Conservation (phyloP, 2,329 filamentous ascomycete genomes). For the Fusarium phyllophilum region DNA sequence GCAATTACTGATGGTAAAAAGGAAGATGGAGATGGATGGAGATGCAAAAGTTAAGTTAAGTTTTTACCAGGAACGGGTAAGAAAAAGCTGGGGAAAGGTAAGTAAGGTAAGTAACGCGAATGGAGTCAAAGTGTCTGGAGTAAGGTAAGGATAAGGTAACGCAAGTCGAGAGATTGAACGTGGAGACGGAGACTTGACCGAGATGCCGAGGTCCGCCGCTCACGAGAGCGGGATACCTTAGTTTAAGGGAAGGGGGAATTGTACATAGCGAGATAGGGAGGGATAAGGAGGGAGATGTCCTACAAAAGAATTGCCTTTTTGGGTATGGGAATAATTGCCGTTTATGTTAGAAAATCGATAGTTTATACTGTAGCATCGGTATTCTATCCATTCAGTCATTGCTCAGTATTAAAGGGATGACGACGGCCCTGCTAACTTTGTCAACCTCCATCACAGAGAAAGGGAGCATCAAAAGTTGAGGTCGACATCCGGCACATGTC, state of each 20-base stretch:
- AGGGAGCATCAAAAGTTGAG: background rate
- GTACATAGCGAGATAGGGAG: background rate
- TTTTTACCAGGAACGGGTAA: background rate
- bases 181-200: conserved; percentile 44
- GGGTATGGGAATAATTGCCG: conserved; percentile 12
- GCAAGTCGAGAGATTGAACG: conserved; percentile 23
- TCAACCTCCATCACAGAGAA: background rate
- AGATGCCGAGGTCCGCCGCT: conserved; percentile 48
- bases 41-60: conserved; percentile 18
- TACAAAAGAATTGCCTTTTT: conserved; percentile 27
- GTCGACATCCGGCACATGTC: conserved; percentile 28
- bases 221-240: conserved; percentile 23
- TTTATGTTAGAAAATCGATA: background rate
- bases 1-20: conserved; percentile 31
- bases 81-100: conserved; percentile 29
- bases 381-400: background rate
- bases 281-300: background rate
- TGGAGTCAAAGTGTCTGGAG: conserved; percentile 25
- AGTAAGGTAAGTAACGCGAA: conserved; percentile 17
- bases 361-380: background rate
- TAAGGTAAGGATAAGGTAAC: background rate
- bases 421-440: background rate
- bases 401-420: background rate
- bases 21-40: conserved; percentile 8
- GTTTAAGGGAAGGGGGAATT: background rate